These are phyloP conservation scores for Fusarium sterilihyphosum DNA, from an alignment of 2,329 filamentous ascomycete genomes.

Conservation along the genomic window DNA sequence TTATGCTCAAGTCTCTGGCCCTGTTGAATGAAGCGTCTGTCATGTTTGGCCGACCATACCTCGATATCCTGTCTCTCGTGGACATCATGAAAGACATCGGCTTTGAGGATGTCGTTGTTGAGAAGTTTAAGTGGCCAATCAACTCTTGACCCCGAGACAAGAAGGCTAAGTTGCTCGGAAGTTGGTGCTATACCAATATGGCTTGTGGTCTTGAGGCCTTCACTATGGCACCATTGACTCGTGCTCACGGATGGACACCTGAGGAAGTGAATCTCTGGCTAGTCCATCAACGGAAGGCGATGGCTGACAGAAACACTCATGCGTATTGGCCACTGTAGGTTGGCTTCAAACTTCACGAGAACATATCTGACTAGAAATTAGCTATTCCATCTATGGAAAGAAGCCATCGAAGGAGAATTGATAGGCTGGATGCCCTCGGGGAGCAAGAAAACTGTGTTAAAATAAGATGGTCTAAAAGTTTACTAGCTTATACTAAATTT, in stretches of 20 bases:
- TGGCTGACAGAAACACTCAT: conserved; percentile 10
- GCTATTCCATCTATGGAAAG: conserved; percentile 22
- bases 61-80: conserved; percentile 23
- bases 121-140: conserved; percentile 33
- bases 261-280: conserved; percentile 23
- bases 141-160: conserved; percentile 33
- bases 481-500: neutral
- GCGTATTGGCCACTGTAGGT: conserved; percentile 31
- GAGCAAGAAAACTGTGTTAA: neutral
- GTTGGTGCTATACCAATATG: conserved; percentile 27
- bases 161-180: conserved; percentile 25
- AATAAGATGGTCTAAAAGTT: neutral
- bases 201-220: conserved; percentile 28
- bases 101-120: conserved; percentile 28
- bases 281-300: conserved; percentile 17
- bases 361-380: neutral
- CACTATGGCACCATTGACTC: conserved; percentile 27
- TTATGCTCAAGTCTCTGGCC: conserved; percentile 33
- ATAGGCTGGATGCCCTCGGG: neutral
- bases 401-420: neutral
- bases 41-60: conserved; percentile 31
- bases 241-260: conserved; percentile 22
- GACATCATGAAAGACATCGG: conserved; percentile 29
- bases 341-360: neutral
- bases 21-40: conserved; percentile 37